Percentiles rank a stretch among this genome's conserved stretches.
Evolutionary conservation across 805 yeast genomes (phyloP).

Genomic region (Zygotorulaspora sp.): DNA sequence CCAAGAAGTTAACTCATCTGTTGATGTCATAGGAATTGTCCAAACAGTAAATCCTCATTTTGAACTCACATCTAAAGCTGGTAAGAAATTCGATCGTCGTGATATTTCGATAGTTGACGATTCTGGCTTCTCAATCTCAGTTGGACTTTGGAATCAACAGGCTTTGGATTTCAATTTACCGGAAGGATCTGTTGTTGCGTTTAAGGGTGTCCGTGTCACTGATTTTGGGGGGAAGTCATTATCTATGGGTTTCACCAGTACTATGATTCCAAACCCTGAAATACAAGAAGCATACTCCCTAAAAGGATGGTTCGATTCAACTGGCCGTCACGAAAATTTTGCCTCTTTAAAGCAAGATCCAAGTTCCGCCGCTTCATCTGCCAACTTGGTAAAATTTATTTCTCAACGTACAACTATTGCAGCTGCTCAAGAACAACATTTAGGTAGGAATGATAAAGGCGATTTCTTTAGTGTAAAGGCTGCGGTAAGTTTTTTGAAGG

Average conservation of each 20-base stretch:
- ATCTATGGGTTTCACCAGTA: constrained; percentile 74
- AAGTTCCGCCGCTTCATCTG: constrained; percentile 34
- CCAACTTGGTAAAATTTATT: constrained; percentile 40
- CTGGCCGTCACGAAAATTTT: constrained; percentile 62
- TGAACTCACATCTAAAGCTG: constrained; percentile 84
- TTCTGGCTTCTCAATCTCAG: constrained; percentile 63
- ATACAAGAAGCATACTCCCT: constrained; percentile 79
- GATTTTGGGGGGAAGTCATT: constrained; percentile 86
- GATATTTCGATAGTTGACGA: constrained; percentile 84
- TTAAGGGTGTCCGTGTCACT: constrained; percentile 83
- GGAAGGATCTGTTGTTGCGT: constrained; percentile 80
- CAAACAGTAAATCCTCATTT: constrained; percentile 69
- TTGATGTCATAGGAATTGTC: constrained; percentile 86
- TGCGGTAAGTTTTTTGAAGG: constrained; percentile 61
- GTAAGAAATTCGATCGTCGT: constrained; percentile 88
- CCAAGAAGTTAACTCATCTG: constrained; percentile 62
- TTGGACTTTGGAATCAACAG: constrained; percentile 87
- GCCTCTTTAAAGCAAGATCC: constrained; percentile 55
- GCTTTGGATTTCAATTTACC: constrained; percentile 74
- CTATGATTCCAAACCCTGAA: constrained; percentile 78
- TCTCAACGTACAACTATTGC: constrained; percentile 60
- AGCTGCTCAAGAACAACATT: constrained; percentile 59
- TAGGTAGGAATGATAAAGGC: constrained; percentile 72
- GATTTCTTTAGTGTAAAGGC: constrained; percentile 78
- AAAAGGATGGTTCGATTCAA: constrained; percentile 92